Conservation (phyloP, 805 yeast species). For the Candida suzukii region DNA sequence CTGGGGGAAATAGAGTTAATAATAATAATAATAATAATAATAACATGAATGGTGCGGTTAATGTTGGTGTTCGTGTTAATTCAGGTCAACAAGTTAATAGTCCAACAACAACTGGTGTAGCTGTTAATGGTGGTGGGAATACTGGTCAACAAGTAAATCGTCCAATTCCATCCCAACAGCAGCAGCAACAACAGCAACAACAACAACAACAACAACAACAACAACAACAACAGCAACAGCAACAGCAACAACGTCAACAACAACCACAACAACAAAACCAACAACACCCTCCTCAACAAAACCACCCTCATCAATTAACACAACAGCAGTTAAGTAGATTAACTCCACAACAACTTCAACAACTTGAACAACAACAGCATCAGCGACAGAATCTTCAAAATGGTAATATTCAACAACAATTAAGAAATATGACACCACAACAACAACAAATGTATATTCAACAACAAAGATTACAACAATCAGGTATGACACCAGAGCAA, state of each 20-base stretch:
- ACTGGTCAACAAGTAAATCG: background rate
- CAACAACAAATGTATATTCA: background rate
- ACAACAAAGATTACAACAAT: background rate
- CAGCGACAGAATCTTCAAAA: background rate
- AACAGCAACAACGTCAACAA: background rate
- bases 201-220: background rate
- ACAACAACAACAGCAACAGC: background rate
- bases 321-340: background rate
- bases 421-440: background rate
- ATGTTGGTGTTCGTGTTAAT: background rate
- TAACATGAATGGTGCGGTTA: background rate
- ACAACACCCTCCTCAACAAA: slow-evolving; percentile 2
- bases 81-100: background rate
- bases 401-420: background rate
- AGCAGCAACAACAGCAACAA: background rate
- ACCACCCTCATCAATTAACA: background rate
- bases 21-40: too few species aligned
- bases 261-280: background rate
- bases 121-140: background rate
- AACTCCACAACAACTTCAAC: background rate
- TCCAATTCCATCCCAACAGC: background rate
- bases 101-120: too few species aligned
- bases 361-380: slow-evolving; percentile 2
- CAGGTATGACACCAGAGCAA: slow-evolving; percentile 7
- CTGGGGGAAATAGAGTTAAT: background rate